phyloP scores from a whole-genome alignment of 2,329 filamentous ascomycete genomes.

The Seiridium cupressi region DNA sequence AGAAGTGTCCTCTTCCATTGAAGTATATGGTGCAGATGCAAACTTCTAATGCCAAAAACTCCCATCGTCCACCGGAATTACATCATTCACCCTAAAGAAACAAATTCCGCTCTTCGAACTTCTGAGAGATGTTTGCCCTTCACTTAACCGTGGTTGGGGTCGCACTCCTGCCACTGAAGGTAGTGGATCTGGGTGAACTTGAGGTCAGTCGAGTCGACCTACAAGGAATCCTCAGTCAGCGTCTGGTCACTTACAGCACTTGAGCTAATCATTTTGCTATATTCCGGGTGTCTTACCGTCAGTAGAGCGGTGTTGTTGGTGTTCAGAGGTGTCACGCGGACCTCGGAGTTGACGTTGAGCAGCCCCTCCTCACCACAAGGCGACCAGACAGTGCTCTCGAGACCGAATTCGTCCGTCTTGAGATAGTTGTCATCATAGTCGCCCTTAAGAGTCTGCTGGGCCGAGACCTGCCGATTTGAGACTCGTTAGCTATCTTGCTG shows the following conservation, averaged over 20 bases:
- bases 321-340: conserved; percentile 29
- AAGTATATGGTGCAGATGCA: no score
- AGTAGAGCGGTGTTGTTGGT: conserved; percentile 17
- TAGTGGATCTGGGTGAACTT: conserved; percentile 26
- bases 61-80: no score
- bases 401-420: conserved; percentile 42
- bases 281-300: conserved; percentile 20
- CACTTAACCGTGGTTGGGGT: background rate
- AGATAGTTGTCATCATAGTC: conserved; percentile 39
- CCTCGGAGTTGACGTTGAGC: conserved; percentile 54
- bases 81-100: background rate
- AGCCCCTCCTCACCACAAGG: conserved; percentile 47
- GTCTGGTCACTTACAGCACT: background rate
- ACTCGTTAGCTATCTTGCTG: no score
- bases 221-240: background rate
- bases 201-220: conserved; percentile 29
- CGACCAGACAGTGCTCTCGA: conserved; percentile 48
- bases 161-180: conserved; percentile 22
- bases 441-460: conserved; percentile 38
- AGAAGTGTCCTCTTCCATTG: no score
- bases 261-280: background rate
- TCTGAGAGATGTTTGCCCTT: background rate
- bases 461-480: conserved; percentile 27
- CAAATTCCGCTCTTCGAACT: background rate
- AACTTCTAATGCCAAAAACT: no score